Evolutionary conservation across 2,329 filamentous ascomycete genomes (phyloP), one percentile per base, ranked within the genome.

Genomic region (Aureobasidium sp.): DNA sequence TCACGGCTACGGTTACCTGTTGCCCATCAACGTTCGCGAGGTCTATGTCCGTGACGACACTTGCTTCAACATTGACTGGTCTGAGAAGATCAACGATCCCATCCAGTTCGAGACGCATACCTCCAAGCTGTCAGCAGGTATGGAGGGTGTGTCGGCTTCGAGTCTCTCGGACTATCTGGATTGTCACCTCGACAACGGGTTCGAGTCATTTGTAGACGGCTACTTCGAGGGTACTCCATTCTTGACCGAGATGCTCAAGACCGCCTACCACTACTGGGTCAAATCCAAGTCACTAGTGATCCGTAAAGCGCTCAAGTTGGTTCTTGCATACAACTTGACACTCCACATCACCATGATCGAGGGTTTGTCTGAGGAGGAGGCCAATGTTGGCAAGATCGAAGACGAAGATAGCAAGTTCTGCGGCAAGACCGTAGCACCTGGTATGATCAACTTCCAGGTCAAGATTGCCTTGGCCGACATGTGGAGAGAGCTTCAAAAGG

Each of bases 371-470:
- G 87, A 90, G 15, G 91, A 96, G 71, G 85, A 91, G 66, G 78
- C 81, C 27, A 81, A 92, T 72, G 82, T 89, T 61, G 93, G 92
- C 66, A 88, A 90, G 78, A 93, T 97, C 66, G 86, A 93, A 57
- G 89, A 94, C 70, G 85, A 90, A 70, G 84, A 87, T 60, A 96
- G 91, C 67, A 94, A 90, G 74, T 97, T 88, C 81, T 88, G 84
- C 69, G 92, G 92, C 71, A 93, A 93, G 80, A 92, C 88, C 39
- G 87, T 96, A 66, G 93, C 93, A 17, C 93, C 93, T 14, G 92
- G 97, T 73, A 96, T 97, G 92, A 95, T 97, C 84, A 97, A 97
- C 81, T 97, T 97, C 84, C 91, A 97, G 79, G 91, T 97, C 81
- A 97, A 97, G 84, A 94, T 90, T 71, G 92, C 92, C 61, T 87